Conservation (phyloP, 75 land plant genomes). For the Picea sitchensis region DNA sequence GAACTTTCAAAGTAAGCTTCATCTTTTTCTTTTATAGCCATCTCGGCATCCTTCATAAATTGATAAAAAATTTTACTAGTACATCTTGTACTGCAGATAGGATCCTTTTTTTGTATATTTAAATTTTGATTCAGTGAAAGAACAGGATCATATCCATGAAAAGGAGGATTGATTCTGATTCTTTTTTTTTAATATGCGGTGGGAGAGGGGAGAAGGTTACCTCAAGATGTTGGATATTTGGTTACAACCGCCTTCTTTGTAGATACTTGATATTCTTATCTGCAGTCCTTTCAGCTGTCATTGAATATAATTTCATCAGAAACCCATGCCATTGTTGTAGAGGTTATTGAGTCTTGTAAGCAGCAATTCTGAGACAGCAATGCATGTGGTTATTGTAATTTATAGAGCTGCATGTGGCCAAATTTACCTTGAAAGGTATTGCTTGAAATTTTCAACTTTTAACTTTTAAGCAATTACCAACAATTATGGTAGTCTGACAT, state of each 20-base stretch:
- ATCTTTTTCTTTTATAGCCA: no score
- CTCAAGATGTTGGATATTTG: no score
- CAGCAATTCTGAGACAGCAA: slow-evolving; percentile 6
- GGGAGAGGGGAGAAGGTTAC: no score
- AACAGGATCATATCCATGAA: not conserved
- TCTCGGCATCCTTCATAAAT: no score
- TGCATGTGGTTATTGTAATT: not conserved
- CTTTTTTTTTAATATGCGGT: not conserved
- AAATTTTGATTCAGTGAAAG: not conserved
- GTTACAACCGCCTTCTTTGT: not conserved
- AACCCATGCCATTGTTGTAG: slow-evolving; percentile 74
- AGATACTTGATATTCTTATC: not conserved
- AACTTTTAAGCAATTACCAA: no score
- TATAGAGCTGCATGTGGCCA: no score
- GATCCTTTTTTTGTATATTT: not conserved
- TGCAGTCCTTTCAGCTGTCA: slow-evolving; percentile 90
- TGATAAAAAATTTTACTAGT: not conserved
- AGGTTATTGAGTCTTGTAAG: slow-evolving; percentile 89
- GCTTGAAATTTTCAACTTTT: no score
- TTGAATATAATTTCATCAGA: slow-evolving; percentile 92
- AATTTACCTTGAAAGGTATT: no score
- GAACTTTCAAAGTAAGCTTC: no score
- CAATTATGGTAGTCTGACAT: no score
- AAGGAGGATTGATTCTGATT: not conserved
- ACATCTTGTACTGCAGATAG: not conserved